A percentile compares a stretch with the other conserved stretches of the same genome.
Conservation (phyloP, 2,329 filamentous ascomycete species). For the Fusarium sterilihyphosum region DNA sequence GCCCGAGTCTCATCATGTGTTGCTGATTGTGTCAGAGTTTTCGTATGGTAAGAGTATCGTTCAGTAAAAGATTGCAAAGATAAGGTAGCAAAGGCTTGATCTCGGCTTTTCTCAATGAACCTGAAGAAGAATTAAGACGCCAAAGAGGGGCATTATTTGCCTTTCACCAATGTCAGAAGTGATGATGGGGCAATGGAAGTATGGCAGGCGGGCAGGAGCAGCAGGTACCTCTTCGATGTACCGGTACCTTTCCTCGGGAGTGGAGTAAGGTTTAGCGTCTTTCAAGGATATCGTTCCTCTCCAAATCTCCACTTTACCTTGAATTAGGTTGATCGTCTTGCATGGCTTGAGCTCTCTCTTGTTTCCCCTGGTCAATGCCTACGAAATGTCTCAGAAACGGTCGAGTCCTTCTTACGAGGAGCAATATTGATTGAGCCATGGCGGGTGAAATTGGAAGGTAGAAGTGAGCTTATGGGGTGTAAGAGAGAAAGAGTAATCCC, state of each 20-base stretch:
- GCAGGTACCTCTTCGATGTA: constrained; percentile 29
- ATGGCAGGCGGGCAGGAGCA: background rate
- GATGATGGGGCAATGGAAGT: background rate
- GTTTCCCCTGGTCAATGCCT: background rate
- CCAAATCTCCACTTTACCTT: constrained; percentile 31
- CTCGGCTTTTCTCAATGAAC: background rate
- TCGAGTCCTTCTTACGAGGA: constrained; percentile 3
- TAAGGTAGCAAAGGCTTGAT: background rate
- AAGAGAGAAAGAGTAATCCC: background rate
- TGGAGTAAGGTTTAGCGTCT: constrained; percentile 23
- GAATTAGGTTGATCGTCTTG: constrained; percentile 36
- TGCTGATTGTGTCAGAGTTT: background rate
- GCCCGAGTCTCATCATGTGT: background rate
- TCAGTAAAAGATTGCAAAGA: background rate
- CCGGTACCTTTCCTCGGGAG: constrained; percentile 17
- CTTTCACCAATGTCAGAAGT: background rate
- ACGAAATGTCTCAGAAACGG: constrained; percentile 19
- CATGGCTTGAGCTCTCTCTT: constrained; percentile 21
- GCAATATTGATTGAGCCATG: background rate
- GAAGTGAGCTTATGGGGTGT: background rate
- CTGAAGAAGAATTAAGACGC: background rate
- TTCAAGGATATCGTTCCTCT: constrained; percentile 13
- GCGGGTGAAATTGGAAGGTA: constrained; percentile 1
- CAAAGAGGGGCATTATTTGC: constrained; percentile 1
- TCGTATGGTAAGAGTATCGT: background rate